Evolutionary conservation across 1,139 yeast genomes (phyloP).

Genomic region (Candida sanyaensis): DNA sequence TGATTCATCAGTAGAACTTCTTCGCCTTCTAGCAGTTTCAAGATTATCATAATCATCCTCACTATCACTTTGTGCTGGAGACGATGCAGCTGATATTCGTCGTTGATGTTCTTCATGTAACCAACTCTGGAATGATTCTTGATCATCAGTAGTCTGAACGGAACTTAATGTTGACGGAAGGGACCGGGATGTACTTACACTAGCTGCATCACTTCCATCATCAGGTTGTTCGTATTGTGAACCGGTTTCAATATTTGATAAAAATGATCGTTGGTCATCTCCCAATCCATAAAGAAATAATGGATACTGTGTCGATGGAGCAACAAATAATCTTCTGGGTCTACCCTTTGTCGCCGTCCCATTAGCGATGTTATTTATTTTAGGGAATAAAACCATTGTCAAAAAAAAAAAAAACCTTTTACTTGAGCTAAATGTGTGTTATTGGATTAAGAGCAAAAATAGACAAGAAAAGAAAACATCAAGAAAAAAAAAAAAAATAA

Average conservation of each 20-base stretch:
- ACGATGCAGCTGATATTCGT: constrained; percentile 42
- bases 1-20: not conserved
- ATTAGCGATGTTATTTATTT: constrained; percentile 44
- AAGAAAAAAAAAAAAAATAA: not conserved
- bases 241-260: constrained; percentile 43
- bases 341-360: constrained; percentile 39
- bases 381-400: constrained; percentile 42
- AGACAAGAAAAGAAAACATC: not conserved
- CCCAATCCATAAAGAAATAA: constrained; percentile 62
- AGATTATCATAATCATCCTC: constrained; percentile 20
- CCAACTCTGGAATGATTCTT: constrained; percentile 59
- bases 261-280: constrained; percentile 66
- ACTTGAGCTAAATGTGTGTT: not conserved
- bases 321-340: constrained; percentile 55
- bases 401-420: not conserved
- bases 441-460: not conserved
- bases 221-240: constrained; percentile 46
- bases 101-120: constrained; percentile 68
- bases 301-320: constrained; percentile 71
- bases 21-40: constrained; percentile 18
- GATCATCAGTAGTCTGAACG: constrained; percentile 51
- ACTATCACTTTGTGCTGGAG: constrained; percentile 25
- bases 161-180: constrained; percentile 63
- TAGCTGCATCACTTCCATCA: constrained; percentile 49
- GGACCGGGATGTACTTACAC: constrained; percentile 57